Evolutionary conservation across 345 rosid species (phyloP).

Genomic region (Linum tenue): DNA sequence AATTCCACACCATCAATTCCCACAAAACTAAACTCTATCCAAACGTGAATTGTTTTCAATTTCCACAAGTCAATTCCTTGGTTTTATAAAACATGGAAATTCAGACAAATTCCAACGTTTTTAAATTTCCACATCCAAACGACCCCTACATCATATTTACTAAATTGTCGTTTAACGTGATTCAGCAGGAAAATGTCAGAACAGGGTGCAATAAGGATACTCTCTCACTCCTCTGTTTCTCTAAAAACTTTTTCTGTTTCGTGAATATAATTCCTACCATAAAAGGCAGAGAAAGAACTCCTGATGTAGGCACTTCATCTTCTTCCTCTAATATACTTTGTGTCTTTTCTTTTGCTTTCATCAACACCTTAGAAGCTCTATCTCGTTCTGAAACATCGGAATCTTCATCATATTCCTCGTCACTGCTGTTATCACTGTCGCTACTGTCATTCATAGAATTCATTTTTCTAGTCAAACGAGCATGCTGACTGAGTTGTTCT

Average conservation of each 20-base stretch:
- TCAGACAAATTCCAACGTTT: no score
- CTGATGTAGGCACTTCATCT: conserved; percentile 54
- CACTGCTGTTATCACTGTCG: conserved; percentile 57
- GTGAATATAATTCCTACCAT: conserved; percentile 43
- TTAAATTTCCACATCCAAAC: no score
- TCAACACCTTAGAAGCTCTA: conserved; percentile 40
- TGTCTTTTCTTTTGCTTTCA: conserved; percentile 69
- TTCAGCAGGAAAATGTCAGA: background rate
- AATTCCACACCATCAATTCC: no score
- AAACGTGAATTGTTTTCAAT: no score
- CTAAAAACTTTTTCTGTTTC: background rate
- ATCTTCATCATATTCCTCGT: conserved; percentile 43
- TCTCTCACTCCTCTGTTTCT: background rate
- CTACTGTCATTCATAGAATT: conserved; percentile 52
- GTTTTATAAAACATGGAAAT: no score
- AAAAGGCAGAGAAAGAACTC: conserved; percentile 84
- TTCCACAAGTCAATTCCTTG: no score
- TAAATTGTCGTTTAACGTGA: background rate
- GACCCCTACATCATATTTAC: conserved; percentile 3
- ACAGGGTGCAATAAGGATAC: background rate
- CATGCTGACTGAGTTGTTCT: conserved; percentile 75
- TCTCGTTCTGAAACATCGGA: conserved; percentile 44
- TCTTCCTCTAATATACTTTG: conserved; percentile 51
- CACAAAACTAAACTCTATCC: no score
- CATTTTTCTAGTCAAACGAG: conserved; percentile 75